Conservation (phyloP, 768 basidiomycete species). For the Lentinula raphanica region DNA sequence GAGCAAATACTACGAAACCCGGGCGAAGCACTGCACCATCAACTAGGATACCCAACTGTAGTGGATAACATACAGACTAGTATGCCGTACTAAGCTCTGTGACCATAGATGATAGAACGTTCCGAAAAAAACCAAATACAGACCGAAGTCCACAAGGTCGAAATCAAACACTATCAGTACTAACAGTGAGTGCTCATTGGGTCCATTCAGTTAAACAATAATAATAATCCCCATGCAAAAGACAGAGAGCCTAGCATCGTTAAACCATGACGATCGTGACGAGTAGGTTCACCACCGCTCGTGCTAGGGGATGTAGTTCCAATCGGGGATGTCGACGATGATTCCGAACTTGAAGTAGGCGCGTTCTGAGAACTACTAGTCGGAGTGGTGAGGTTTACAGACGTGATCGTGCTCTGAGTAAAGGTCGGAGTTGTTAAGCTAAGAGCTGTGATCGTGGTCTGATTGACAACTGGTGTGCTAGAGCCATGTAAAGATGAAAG, state of each 20-base stretch:
- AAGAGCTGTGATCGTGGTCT: background rate
- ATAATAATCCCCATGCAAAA: background rate
- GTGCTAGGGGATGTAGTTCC: background rate
- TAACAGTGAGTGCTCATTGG: too few relatives aligned
- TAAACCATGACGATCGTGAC: background rate
- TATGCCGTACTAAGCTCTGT: too few relatives aligned
- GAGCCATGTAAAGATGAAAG: background rate
- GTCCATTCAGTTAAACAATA: too few relatives aligned
- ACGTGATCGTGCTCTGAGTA: background rate
- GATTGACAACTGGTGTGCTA: background rate
- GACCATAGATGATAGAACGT: too few relatives aligned
- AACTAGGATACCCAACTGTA: too few relatives aligned
- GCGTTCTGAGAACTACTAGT: background rate
- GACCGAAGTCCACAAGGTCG: too few relatives aligned
- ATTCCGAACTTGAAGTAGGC: background rate
- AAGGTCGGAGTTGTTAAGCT: background rate
- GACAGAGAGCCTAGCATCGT: background rate
- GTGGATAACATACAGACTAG: too few relatives aligned
- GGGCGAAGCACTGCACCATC: too few relatives aligned
- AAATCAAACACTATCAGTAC: too few relatives aligned
- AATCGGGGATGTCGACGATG: background rate
- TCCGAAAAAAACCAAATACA: too few relatives aligned
- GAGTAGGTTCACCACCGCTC: background rate
- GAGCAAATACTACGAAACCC: too few relatives aligned
- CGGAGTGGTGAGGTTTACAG: too few relatives aligned